Percentiles rank a stretch among this genome's conserved stretches.
phyloP scores from a whole-genome alignment of 768 basidiomycete genomes.

The Fomitopsis pulvina region DNA sequence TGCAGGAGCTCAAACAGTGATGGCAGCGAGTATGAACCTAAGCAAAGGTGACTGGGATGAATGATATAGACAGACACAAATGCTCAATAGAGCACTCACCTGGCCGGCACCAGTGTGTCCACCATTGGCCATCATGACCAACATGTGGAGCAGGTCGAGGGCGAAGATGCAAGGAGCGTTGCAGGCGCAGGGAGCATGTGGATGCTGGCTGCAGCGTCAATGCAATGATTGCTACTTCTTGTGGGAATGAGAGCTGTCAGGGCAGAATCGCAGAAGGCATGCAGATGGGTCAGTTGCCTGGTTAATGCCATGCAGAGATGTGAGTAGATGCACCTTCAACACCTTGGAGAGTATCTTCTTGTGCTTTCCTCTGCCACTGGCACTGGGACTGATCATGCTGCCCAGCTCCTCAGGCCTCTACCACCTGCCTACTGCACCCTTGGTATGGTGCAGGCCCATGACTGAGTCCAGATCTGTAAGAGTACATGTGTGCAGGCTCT shows the following conservation, averaged over 20 bases:
- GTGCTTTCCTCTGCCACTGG: constrained; percentile 49
- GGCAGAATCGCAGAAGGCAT: constrained; percentile 2
- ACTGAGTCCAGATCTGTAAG: constrained; percentile 81
- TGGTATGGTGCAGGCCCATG: constrained; percentile 72
- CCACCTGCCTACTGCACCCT: constrained; percentile 83
- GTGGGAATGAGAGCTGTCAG: constrained; percentile 77
- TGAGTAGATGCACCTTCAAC: constrained; percentile 57
- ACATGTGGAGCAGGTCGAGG: constrained; percentile 63
- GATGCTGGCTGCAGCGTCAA: constrained; percentile 92
- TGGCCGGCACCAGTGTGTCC: too few species aligned
- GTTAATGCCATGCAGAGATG: background rate
- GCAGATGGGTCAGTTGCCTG: background rate
- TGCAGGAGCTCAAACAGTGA: background rate
- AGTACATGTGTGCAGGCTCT: constrained; percentile 87
- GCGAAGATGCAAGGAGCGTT: constrained; percentile 70
- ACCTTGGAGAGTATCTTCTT: constrained; percentile 88
- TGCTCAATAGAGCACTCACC: too few species aligned
- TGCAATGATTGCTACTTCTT: constrained; percentile 90
- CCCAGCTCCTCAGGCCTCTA: constrained; percentile 91
- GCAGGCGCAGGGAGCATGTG: constrained; percentile 70
- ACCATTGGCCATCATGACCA: constrained; percentile 63
- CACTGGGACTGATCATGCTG: constrained; percentile 79
- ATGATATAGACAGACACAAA: too few species aligned
- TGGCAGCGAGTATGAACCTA: too few species aligned
- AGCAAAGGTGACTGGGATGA: too few species aligned